Conservation (phyloP, 2,329 filamentous ascomycete genomes). For the Cordyceps tenuipes region DNA sequence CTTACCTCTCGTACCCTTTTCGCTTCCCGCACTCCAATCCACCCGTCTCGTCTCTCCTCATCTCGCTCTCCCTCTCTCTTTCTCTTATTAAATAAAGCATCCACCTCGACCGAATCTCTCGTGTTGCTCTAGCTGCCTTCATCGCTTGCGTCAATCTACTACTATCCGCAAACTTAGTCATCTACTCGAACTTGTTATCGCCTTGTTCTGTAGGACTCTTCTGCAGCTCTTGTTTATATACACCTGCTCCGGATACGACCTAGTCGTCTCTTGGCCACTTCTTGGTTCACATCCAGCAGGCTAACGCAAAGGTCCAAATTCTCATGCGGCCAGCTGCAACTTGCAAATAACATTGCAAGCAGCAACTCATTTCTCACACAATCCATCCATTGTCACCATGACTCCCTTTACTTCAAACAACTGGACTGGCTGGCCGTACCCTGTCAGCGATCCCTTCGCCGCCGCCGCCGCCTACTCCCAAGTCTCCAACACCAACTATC, state of each 20-base stretch:
- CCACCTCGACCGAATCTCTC: constrained; percentile 4
- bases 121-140: background rate
- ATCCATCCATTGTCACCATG: constrained; percentile 18
- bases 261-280: background rate
- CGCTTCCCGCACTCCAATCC: background rate
- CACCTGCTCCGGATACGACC: background rate
- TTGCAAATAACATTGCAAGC: background rate
- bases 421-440: constrained; percentile 29
- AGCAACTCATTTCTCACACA: background rate
- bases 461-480: constrained; percentile 25
- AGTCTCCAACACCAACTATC: constrained; percentile 24
- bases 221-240: background rate
- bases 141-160: background rate
- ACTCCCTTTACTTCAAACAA: constrained; percentile 26
- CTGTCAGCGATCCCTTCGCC: constrained; percentile 22
- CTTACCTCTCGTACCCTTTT: constrained; percentile 9
- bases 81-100: constrained; percentile 7
- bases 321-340: background rate
- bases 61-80: background rate
- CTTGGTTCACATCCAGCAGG: background rate
- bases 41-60: constrained; percentile 3
- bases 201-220: background rate
- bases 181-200: constrained; percentile 7
- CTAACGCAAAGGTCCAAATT: background rate
- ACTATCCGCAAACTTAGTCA: background rate